A percentile compares a stretch with the other conserved stretches of the same genome.
Conservation (phyloP, 2,329 filamentous ascomycete species). For the Sporothrix phasma region DNA sequence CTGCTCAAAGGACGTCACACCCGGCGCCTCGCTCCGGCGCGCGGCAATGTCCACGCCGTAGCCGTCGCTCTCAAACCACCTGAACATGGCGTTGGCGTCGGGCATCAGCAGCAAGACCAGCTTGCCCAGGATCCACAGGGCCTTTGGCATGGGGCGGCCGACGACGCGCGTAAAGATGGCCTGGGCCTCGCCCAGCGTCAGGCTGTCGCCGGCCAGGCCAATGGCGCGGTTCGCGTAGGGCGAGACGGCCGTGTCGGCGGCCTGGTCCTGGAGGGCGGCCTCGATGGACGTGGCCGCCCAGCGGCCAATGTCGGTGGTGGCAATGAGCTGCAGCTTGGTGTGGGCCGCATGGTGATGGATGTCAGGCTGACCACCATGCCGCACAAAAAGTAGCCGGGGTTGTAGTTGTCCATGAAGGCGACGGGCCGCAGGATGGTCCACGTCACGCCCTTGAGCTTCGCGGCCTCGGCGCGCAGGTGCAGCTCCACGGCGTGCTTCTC, state of each 20-base stretch:
- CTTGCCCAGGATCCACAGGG: constrained; percentile 25
- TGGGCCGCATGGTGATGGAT: constrained; percentile 21
- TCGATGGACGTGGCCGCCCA: constrained; percentile 26
- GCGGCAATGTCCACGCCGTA: constrained; percentile 31
- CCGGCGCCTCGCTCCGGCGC: constrained; percentile 24
- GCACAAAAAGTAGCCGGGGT: constrained; percentile 25
- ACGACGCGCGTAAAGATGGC: constrained; percentile 23
- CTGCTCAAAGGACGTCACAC: constrained; percentile 28
- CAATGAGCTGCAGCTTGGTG: constrained; percentile 29
- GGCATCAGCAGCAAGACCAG: constrained; percentile 23
- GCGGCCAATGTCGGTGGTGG: constrained; percentile 30
- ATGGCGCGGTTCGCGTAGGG: constrained; percentile 26
- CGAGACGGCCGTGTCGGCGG: constrained; percentile 20
- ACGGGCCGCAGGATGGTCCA: constrained; percentile 33
- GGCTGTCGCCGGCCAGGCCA: constrained; percentile 27
- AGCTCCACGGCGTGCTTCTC: constrained; percentile 50
- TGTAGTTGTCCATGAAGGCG: constrained; percentile 34
- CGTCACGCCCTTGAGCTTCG: constrained; percentile 3
- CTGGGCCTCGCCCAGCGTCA: constrained; percentile 27
- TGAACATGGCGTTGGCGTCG: constrained; percentile 29
- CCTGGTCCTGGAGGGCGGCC: constrained; percentile 16
- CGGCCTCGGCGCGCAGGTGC: constrained; percentile 37
- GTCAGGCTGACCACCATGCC: constrained; percentile 27
- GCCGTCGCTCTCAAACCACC: constrained; percentile 31
- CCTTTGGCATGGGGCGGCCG: constrained; percentile 25